Conservation (phyloP, 305 asterid species). For the Solanum chacoense region DNA sequence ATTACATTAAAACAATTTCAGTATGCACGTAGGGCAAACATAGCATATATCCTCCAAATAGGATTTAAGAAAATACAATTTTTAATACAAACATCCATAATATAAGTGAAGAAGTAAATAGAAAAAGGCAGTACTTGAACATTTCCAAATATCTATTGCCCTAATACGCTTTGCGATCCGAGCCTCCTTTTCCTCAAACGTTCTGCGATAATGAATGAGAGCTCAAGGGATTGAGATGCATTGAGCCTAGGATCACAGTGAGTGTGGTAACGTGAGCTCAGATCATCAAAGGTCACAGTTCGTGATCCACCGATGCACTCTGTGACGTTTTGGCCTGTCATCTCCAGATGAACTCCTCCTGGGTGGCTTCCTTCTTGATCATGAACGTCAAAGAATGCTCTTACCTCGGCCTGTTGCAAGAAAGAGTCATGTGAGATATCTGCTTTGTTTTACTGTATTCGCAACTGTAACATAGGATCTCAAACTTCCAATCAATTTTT, state of each 20-base stretch:
- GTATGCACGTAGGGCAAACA: background rate
- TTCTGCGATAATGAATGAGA: slow-evolving; percentile 65
- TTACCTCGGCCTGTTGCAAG: slow-evolving; percentile 58
- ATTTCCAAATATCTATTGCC: slow-evolving; percentile 4
- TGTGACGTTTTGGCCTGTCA: slow-evolving; percentile 85
- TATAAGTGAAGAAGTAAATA: background rate
- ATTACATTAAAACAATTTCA: slow-evolving; percentile 3
- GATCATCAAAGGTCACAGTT: slow-evolving; percentile 66
- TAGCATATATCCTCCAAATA: background rate
- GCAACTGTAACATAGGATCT: background rate
- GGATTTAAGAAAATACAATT: background rate
- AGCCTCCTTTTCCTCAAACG: slow-evolving; percentile 69
- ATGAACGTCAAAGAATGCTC: slow-evolving; percentile 80
- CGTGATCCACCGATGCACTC: slow-evolving; percentile 81
- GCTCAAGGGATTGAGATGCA: slow-evolving; percentile 79
- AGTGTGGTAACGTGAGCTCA: slow-evolving; percentile 74
- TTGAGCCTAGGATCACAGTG: slow-evolving; percentile 80
- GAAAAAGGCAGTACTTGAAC: background rate
- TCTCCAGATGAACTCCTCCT: slow-evolving; percentile 74
- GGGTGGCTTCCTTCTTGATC: slow-evolving; percentile 90
- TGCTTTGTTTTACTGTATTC: too few relatives aligned
- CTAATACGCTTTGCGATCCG: slow-evolving; percentile 23
- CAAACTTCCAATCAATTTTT: background rate
- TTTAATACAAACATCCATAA: slow-evolving; percentile 2
- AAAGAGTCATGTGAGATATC: background rate